phyloP scores from a whole-genome alignment of 305 asterid genomes.

The Fraxinus latifolia region DNA sequence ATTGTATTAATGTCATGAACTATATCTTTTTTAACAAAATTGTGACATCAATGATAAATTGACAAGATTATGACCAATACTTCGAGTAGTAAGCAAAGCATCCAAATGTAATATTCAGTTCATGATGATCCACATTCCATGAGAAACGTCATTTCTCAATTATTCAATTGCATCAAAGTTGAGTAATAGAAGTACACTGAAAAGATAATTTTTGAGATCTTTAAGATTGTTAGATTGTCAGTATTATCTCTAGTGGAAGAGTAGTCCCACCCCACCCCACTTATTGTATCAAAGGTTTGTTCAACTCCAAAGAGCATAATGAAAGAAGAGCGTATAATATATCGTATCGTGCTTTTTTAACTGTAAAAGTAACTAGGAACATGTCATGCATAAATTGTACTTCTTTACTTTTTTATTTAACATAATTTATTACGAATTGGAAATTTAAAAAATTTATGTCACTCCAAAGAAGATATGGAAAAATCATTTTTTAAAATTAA shows the following conservation, averaged over 20 bases:
- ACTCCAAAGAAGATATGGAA: not conserved
- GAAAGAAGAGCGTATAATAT: not conserved
- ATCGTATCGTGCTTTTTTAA: not conserved
- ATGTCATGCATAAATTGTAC: not conserved
- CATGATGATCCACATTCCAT: not conserved
- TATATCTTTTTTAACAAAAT: no score
- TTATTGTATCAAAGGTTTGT: not conserved
- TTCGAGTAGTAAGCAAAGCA: not conserved
- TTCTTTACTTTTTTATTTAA: no score
- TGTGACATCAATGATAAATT: not conserved
- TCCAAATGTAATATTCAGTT: not conserved
- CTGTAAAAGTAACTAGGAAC: not conserved
- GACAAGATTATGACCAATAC: not conserved
- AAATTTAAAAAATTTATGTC: not conserved
- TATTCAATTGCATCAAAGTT: not conserved
- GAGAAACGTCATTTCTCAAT: not conserved
- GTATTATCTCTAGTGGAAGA: not conserved
- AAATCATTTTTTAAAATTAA: no score
- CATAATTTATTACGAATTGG: not conserved
- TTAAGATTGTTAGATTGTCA: not conserved
- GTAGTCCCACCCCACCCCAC: not conserved
- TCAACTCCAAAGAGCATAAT: not conserved
- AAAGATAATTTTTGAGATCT: not conserved
- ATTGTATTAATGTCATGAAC: not conserved
- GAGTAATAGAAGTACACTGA: not conserved